Base-by-base conservation (phyloP, 2,329 filamentous ascomycete genomes). In the Colletotrichum sublineola region DNA sequence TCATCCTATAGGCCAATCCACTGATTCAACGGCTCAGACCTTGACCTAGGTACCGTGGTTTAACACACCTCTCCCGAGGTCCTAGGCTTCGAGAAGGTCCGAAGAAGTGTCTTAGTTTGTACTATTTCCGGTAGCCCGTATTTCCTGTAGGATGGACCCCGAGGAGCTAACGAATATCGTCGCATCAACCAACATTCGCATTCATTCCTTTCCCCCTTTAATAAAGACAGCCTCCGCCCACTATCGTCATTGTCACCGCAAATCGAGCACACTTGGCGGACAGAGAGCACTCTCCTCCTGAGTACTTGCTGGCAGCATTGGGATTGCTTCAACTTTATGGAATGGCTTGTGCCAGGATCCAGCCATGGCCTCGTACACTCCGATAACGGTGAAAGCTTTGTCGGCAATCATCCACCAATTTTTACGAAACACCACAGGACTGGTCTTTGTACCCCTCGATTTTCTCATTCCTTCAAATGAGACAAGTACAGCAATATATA, bases 61-160 rank as follows among this genome's bases (percentile, higher is more conserved):
- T 61, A 40, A 50, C n/a, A 67, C 46, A 64, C 44, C 46, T 48
- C 62, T 57, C 62, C 44, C 53, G 63, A 72, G 60, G 60, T 58
- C 55, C 53, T 31, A 58, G 48, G 64, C 72, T 74, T 74, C 68
- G 68, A 74, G 72, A 73, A 74, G 66, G 29, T 46, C 6, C 40
- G 40, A 72, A 74, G 58, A 65, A 68, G 46, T 65, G 58, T 68
- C 53, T 65, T 63, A 44, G 40, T 56, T 57, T 33, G 42, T 58
- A 73, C 64, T 44, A 55, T 55, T 56, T 46, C 55, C 58, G 50
- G 46, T 44, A 8, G 53, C 42, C 62, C 31, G 24, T 50, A n/a
- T 50, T 31, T 52, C 31, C n/a, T 36, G 44, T 40, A 14, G 44
- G 11, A 38, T 63, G 20, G 18, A n/a, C 44, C 46, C 20, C 15